Percentiles rank a stretch among this genome's conserved stretches.
Evolutionary conservation across 164 flowering plant genomes (phyloP).

Genomic region (Paratinospora sagittata): DNA sequence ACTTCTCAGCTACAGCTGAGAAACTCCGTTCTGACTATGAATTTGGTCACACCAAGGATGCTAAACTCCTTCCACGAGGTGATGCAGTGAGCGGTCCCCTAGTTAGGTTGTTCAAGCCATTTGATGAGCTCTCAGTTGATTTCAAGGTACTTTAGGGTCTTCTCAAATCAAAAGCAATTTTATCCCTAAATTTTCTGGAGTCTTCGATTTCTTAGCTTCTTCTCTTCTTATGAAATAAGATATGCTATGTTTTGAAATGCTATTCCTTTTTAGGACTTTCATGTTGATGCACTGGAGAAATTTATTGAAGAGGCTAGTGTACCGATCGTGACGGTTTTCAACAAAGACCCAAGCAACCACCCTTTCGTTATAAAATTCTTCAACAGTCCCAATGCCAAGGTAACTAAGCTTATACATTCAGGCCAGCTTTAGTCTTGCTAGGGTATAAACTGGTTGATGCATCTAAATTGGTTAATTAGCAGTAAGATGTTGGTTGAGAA

Average conservation of each 20-base stretch:
- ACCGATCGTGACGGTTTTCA: slow-evolving; percentile 55
- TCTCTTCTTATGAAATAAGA: not conserved
- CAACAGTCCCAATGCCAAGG: slow-evolving; percentile 62
- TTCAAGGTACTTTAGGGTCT: slow-evolving; percentile 47
- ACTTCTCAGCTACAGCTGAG: slow-evolving; percentile 54
- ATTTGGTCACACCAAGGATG: slow-evolving; percentile 76
- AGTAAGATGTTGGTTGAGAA: too few species aligned
- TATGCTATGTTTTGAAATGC: not conserved
- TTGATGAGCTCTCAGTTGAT: slow-evolving; percentile 88
- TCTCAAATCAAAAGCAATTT: not conserved
- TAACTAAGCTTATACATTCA: slow-evolving; percentile 12
- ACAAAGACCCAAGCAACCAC: slow-evolving; percentile 65
- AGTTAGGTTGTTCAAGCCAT: slow-evolving; percentile 82
- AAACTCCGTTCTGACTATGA: slow-evolving; percentile 80
- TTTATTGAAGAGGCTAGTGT: slow-evolving; percentile 66
- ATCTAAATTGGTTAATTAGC: too few species aligned
- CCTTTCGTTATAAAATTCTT: slow-evolving; percentile 69
- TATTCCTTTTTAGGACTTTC: slow-evolving; percentile 49
- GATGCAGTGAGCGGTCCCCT: slow-evolving; percentile 60
- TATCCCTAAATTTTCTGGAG: not conserved
- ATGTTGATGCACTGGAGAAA: slow-evolving; percentile 56
- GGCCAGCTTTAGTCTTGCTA: too few species aligned
- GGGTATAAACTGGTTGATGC: too few species aligned
- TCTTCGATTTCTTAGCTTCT: not conserved
- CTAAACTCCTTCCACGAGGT: slow-evolving; percentile 78